A percentile compares a stretch with the other conserved stretches of the same genome.
Conservation (phyloP, 1,284 basidiomycete species). For the Coniferiporia sulphurascens region DNA sequence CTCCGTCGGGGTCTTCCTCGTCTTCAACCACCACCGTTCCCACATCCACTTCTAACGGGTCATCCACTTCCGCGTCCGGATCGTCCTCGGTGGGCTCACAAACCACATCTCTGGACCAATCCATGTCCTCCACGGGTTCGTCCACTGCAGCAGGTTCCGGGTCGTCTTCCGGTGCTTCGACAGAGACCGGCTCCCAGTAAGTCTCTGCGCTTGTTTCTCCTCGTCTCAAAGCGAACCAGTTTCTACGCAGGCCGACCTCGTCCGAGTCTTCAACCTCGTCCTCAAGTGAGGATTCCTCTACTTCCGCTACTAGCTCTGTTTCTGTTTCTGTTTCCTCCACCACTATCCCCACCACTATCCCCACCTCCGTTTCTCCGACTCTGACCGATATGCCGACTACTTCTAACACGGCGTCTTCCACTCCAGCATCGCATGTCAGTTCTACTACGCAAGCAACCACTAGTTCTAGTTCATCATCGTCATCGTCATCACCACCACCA, state of each 20-base stretch:
- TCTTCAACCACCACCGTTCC: not conserved
- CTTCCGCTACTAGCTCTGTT: not conserved
- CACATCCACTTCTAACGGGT: slow-evolving; percentile 1
- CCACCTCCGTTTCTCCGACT: not conserved
- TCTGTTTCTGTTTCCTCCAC: not conserved
- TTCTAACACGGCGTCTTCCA: slow-evolving; percentile 16
- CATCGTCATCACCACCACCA: slow-evolving; percentile 18
- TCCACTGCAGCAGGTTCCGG: not conserved
- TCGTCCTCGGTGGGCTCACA: not conserved
- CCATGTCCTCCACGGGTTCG: slow-evolving; percentile 8
- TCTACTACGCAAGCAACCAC: slow-evolving; percentile 14
- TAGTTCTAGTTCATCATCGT: slow-evolving; percentile 10
- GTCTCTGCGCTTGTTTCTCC: not conserved
- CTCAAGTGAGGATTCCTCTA: slow-evolving; percentile 9
- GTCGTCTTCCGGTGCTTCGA: not conserved
- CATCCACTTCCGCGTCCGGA: not conserved
- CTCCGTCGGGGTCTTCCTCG: slow-evolving; percentile 2
- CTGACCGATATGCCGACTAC: slow-evolving; percentile 6
- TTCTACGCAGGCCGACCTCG: not conserved
- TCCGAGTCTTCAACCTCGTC: not conserved
- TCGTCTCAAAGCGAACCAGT: not conserved
- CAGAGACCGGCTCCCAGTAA: not conserved
- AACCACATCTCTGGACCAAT: slow-evolving; percentile 1
- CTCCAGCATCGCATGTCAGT: slow-evolving; percentile 18
- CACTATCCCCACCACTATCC: not conserved